Evolutionary conservation across 140 eudicot species (phyloP), one percentile per base, ranked within the genome.

Genomic region (Senecio squalidus): DNA sequence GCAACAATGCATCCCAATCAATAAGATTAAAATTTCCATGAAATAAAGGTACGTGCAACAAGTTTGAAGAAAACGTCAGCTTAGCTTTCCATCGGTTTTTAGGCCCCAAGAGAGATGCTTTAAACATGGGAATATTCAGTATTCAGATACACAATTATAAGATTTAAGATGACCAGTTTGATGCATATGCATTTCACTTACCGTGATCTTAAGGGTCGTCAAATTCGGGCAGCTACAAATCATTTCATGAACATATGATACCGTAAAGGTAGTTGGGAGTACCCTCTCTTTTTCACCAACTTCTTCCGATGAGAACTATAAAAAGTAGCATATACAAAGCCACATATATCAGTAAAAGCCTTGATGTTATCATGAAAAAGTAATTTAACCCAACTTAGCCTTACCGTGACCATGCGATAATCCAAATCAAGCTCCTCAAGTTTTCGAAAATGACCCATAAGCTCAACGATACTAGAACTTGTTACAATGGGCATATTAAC

Each of bases 301-400:
- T 55, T 55, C 61, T 16, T 15, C 39, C 27, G n/a, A n/a, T n/a
- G n/a, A 55, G 9, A 20, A 30, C 3, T 54, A 40, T 40, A 1
- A 60, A 41, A 45, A 60, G 23, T 17, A 55, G 49, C n/a, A n/a
- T n/a, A n/a, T n/a, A n/a, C n/a, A 43, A 43, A 30, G 44, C 43
- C 26, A 16, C 40, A 22, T 55, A 7, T 18, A 30, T 30, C 15
- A 30, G 22, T 26, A 0, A 9, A 43, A 43, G 20, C 17, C 49
- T 4, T 5, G 8, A 43, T 20, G 1, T 16, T 11, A 43, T 43
- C 20, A 9, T 41, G 14, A 9, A 5, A 9, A 13, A 41, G n/a
- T n/a, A n/a, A n/a, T n/a, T n/a, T 34, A 41, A 41, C 6, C 48
- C 5, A 41, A 41, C 20, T 41, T 41, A 43, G 49, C 20, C 20